Percentiles rank a stretch among this genome's conserved stretches.
These are phyloP conservation scores for Acanthamoeba divionensis DNA, from an alignment of 208 protist species.

Conservation along the genomic window DNA sequence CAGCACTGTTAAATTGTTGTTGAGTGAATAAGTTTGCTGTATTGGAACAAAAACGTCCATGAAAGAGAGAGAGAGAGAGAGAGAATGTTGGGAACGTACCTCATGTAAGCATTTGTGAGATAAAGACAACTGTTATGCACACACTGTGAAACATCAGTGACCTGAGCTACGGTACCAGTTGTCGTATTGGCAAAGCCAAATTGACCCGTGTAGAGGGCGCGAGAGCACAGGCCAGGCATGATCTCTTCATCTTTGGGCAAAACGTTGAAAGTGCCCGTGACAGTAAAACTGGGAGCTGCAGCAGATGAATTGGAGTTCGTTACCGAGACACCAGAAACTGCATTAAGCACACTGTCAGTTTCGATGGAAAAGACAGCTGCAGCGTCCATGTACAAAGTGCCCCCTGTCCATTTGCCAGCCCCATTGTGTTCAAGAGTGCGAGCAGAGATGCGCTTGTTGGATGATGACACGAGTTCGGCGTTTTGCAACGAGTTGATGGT, in stretches of 20 bases:
- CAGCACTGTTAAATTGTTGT: too few species aligned
- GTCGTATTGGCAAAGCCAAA: too few species aligned
- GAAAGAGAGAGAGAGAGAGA: too few species aligned
- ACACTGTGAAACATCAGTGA: too few species aligned
- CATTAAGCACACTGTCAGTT: conserved; percentile 23
- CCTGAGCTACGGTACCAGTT: too few species aligned
- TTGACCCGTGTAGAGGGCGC: background rate
- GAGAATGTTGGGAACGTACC: too few species aligned
- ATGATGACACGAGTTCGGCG: conserved; percentile 6
- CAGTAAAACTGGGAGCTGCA: background rate
- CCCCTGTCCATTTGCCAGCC: conserved; percentile 25
- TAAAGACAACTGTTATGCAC: too few species aligned
- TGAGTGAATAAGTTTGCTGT: too few species aligned
- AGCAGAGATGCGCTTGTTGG: conserved; percentile 21
- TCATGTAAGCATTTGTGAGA: too few species aligned
- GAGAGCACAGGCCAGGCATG: background rate
- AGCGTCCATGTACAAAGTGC: conserved; percentile 20
- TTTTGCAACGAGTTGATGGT: background rate
- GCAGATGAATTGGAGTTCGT: background rate
- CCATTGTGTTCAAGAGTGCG: conserved; percentile 31
- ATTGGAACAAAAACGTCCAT: too few species aligned
- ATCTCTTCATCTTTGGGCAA: background rate
- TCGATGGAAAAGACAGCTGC: conserved; percentile 15
- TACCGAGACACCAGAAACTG: background rate
- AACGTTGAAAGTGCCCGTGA: conserved; percentile 3